Evolutionary conservation across 208 protist species (phyloP), one percentile per base, ranked within the genome.

Genomic region (Tritrichomonas musculus): DNA sequence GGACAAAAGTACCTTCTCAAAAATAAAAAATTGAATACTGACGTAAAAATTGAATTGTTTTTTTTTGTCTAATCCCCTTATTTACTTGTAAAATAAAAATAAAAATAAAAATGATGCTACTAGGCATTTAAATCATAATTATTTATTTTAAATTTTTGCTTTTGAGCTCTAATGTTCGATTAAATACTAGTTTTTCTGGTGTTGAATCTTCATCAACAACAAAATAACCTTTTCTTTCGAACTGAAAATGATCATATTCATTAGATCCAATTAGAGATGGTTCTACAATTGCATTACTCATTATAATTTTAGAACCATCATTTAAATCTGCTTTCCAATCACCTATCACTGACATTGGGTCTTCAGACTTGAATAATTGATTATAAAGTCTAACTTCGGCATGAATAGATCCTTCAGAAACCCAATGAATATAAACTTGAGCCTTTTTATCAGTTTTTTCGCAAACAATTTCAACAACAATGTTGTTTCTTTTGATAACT

Each of bases 151-250:
- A n/a, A n/a, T n/a, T n/a, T n/a, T n/a, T n/a, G n/a, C n/a, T 72
- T 93, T 97, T 98, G 22, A 98, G 94, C 2, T 88, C 93, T 20
- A 97, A 95, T 77, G 95, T 97, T 57, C 96, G 92, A 93, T 98
- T 98, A 94, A 98, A 98, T n/a, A 98, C 96, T 9, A 96, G 73
- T 17, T 96, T 92, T 49, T 95, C 94, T 27, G 88, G 0, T 27
- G 93, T 97, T 14, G 95, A 93, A 73, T 98, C 96, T 22, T 57
- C 44, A 93, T 98, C 97, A 20, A 96, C 93, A 60, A 92, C 80
- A 95, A 98, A 98, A 94, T 95, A 98, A 69, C 97, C 97, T 30
- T 96, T 64, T 75, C 97, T 95, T 95, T 98, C 97, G 93, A 98
- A 98, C 94, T 98, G 97, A 94, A 97, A 97, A 13, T 93, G 50